phyloP scores from a whole-genome alignment of 495 filamentous ascomycete species.

The Penicillium maclennaniae region DNA sequence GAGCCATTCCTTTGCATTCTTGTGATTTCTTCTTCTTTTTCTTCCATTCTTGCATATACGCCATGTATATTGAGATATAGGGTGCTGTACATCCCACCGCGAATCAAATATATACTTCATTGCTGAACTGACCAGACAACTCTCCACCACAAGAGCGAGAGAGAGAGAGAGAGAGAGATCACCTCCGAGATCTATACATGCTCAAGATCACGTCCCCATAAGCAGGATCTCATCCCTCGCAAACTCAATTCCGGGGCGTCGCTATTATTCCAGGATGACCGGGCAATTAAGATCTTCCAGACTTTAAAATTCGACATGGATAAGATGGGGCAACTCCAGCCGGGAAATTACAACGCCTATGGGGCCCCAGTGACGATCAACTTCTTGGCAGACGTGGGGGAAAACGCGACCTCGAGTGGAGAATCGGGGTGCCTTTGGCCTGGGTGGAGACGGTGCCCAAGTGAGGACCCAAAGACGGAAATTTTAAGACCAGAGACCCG shows the following conservation, averaged over 20 bases:
- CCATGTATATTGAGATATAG: constrained; percentile 6
- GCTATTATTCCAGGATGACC: too few relatives aligned
- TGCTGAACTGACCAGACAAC: too few relatives aligned
- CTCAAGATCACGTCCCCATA: background rate
- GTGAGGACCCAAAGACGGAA: background rate
- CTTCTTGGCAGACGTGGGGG: background rate
- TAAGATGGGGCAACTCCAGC: background rate
- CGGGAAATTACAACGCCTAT: background rate
- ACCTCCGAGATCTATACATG: too few relatives aligned
- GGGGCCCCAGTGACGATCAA: background rate
- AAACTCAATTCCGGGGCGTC: background rate
- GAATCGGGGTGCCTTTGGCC: background rate
- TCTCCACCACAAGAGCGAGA: too few relatives aligned
- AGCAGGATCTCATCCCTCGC: background rate
- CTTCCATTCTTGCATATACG: constrained; percentile 6
- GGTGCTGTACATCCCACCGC: constrained; percentile 1
- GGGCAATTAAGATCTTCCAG: too few relatives aligned
- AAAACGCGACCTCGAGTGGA: background rate
- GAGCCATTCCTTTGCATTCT: background rate
- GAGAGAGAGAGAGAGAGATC: too few relatives aligned
- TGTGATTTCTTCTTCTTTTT: background rate
- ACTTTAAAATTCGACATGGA: too few relatives aligned
- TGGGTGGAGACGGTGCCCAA: background rate
- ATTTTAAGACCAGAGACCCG: background rate
- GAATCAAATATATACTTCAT: background rate